Conservation (phyloP, 2,329 filamentous ascomycete species). For the Sporothrix sp. region DNA sequence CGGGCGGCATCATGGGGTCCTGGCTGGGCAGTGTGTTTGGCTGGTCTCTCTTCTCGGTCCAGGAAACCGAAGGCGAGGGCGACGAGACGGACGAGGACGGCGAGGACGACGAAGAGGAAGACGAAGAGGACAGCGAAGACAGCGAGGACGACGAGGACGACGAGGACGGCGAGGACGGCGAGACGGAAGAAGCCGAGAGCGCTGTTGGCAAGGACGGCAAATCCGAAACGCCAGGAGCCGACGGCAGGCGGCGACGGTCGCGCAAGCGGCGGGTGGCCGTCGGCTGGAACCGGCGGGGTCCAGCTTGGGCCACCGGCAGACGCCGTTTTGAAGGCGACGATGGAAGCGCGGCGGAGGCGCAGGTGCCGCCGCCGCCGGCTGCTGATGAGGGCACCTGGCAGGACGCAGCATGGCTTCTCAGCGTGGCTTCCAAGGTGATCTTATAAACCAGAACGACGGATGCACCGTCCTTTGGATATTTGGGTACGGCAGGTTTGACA, state of each 20-base stretch:
- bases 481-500: no score
- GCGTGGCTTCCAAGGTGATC: constrained; percentile 53
- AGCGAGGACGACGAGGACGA: constrained; percentile 29
- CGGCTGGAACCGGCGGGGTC: constrained; percentile 4
- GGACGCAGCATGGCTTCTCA: constrained; percentile 59
- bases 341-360: constrained; percentile 33
- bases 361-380: constrained; percentile 39
- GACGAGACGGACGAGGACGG: constrained; percentile 29
- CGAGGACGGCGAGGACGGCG: constrained; percentile 21
- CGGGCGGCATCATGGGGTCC: constrained; percentile 41
- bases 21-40: constrained; percentile 51
- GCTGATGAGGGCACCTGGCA: constrained; percentile 52
- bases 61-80: constrained; percentile 47
- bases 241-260: constrained; percentile 26
- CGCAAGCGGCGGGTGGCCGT: not conserved
- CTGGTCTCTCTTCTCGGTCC: constrained; percentile 53
- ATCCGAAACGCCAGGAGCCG: constrained; percentile 17
- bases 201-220: constrained; percentile 21
- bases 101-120: constrained; percentile 30
- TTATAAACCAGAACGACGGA: constrained; percentile 30
- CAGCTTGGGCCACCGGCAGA: constrained; percentile 4
- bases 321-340: constrained; percentile 31
- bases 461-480: not conserved
- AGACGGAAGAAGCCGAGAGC: constrained; percentile 16
- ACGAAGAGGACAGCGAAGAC: constrained; percentile 31